Evolutionary conservation across 805 yeast genomes (phyloP).

Genomic region (Metschnikowia anglica): DNA sequence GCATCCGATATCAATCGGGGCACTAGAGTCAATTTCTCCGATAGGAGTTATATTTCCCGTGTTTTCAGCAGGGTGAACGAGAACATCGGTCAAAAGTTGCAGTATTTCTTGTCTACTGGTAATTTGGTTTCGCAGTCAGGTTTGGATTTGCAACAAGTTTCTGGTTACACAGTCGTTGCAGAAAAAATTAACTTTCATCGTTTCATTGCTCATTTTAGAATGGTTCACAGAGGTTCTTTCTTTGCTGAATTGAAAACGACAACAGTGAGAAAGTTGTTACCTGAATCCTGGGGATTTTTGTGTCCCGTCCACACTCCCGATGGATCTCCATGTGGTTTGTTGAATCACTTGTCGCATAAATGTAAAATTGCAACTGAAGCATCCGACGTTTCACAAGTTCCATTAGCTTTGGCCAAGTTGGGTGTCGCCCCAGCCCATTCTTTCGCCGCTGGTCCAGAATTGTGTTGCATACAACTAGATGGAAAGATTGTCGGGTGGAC

Average conservation of each 20-base stretch:
- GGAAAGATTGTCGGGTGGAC: conserved; percentile 95
- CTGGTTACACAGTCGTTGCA: conserved; percentile 98
- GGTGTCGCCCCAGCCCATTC: conserved; percentile 83
- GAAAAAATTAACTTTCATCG: conserved; percentile 97
- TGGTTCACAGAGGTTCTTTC: conserved; percentile 99
- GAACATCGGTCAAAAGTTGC: conserved; percentile 91
- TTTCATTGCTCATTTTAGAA: conserved; percentile 96
- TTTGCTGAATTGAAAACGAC: conserved; percentile 97
- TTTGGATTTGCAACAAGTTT: conserved; percentile 94
- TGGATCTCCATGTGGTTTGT: conserved; percentile 98
- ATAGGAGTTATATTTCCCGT: conserved; percentile 77
- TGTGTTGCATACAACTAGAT: conserved; percentile 90
- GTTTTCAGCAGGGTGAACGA: conserved; percentile 80
- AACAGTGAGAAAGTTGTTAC: conserved; percentile 91
- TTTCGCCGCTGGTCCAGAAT: conserved; percentile 81
- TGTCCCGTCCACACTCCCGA: conserved; percentile 99
- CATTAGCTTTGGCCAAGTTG: conserved; percentile 60
- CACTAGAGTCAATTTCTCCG: conserved; percentile 76
- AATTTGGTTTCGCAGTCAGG: conserved; percentile 96
- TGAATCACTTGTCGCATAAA: conserved; percentile 95
- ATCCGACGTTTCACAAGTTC: conserved; percentile 71
- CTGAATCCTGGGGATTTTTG: conserved; percentile 98
- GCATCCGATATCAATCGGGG: conserved; percentile 80
- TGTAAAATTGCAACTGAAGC: conserved; percentile 81
- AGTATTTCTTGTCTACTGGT: conserved; percentile 94